phyloP scores from a whole-genome alignment of 768 basidiomycete genomes.

The Scleroderma bovista region DNA sequence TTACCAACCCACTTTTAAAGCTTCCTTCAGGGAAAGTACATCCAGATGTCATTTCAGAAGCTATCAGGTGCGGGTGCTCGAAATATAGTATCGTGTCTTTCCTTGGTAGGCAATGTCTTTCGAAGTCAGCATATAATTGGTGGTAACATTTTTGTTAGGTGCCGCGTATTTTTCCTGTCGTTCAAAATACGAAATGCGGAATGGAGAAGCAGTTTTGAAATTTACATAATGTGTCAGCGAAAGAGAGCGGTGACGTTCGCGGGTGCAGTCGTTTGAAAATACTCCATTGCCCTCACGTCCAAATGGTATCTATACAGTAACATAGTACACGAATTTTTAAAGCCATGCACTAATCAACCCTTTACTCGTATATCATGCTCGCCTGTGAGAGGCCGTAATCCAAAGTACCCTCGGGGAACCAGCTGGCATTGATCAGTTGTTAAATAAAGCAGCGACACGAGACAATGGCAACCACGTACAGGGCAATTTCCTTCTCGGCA shows the following conservation, averaged over 20 bases:
- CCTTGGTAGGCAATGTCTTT: not conserved
- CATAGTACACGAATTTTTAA: constrained; percentile 2
- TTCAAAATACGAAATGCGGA: no score
- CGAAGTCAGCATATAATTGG: not conserved
- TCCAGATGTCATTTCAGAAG: not conserved
- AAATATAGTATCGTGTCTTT: not conserved
- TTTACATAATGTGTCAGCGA: no score
- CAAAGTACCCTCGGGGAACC: constrained; percentile 85
- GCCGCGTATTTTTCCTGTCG: not conserved
- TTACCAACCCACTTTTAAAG: not conserved
- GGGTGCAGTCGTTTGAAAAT: no score
- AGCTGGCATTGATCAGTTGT: constrained; percentile 39
- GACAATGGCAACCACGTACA: constrained; percentile 48
- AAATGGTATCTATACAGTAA: constrained; percentile 17
- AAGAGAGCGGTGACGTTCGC: no score
- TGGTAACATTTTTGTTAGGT: not conserved
- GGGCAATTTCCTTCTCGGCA: constrained; percentile 90
- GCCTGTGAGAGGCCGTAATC: constrained; percentile 65
- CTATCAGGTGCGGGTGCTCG: not conserved
- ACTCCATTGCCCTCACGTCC: no score
- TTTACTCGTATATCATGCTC: constrained; percentile 78
- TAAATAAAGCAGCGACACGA: constrained; percentile 1
- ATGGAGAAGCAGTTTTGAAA: no score
- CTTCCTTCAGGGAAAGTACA: not conserved
- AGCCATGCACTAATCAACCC: constrained; percentile 1